Percentiles rank a stretch among this genome's conserved stretches.
Conservation (phyloP, 2,329 filamentous ascomycete genomes). For the Fusarium siculi region DNA sequence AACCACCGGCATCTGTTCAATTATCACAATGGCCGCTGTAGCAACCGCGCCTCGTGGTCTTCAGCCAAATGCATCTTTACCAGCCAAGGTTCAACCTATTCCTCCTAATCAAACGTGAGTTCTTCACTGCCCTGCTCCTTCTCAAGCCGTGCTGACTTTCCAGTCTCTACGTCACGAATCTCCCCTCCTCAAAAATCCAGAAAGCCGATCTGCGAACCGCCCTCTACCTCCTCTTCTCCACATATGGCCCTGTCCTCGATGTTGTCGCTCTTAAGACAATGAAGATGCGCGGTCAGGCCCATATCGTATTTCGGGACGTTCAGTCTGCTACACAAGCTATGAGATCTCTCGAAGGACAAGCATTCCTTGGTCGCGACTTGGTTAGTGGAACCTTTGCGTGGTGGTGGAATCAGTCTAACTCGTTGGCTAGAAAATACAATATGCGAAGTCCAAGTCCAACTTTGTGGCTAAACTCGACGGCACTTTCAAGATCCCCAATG, state of each 20-base stretch:
- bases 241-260: constrained; percentile 91
- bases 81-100: constrained; percentile 63
- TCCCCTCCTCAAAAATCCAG: constrained; percentile 86
- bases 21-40: constrained; percentile 48
- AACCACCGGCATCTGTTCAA: background rate
- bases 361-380: constrained; percentile 86
- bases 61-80: constrained; percentile 55
- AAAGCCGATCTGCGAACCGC: constrained; percentile 88
- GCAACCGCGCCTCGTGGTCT: constrained; percentile 54
- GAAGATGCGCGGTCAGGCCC: constrained; percentile 96
- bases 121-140: constrained; percentile 12
- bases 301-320: constrained; percentile 88
- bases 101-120: constrained; percentile 82
- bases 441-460: constrained; percentile 90
- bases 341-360: constrained; percentile 85
- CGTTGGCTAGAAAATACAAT: constrained; percentile 80
- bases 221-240: constrained; percentile 93
- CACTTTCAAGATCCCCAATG: constrained; percentile 78
- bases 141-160: constrained; percentile 5
- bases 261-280: constrained; percentile 88
- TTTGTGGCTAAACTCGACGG: constrained; percentile 92
- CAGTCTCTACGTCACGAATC: constrained; percentile 89
- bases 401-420: constrained; percentile 5
- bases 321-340: constrained; percentile 95
- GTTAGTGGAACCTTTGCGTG: constrained; percentile 62